Conservation (phyloP, 2,329 filamentous ascomycete species). For the Neonectria punicea region DNA sequence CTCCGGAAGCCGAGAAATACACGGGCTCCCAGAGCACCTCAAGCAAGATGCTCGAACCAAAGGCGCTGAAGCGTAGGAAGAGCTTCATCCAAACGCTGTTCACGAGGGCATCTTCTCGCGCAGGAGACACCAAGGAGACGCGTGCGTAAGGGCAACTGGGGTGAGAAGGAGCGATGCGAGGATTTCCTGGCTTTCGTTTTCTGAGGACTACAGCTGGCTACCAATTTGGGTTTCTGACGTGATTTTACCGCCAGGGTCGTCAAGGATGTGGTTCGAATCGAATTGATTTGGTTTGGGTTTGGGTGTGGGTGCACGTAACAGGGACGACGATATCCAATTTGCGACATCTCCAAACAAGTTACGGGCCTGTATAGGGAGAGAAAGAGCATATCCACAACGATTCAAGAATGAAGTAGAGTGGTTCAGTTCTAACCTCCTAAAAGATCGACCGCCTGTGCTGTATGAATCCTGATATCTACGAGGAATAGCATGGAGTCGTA, state of each 20-base stretch:
- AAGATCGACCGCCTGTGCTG: too few species aligned
- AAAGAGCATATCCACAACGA: too few species aligned
- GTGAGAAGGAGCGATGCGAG: neutral
- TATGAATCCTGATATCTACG: too few species aligned
- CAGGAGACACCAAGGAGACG: neutral
- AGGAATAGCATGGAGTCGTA: neutral
- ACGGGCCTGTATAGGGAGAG: too few species aligned
- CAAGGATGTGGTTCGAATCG: neutral
- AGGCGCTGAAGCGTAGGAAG: conserved; percentile 51
- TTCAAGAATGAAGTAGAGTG: too few species aligned
- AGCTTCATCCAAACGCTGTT: conserved; percentile 61
- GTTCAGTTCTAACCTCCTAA: too few species aligned
- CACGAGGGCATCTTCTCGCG: conserved; percentile 24
- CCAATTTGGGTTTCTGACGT: neutral
- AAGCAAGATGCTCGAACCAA: conserved; percentile 12
- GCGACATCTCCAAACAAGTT: too few species aligned
- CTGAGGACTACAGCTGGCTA: too few species aligned
- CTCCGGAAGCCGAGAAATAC: neutral
- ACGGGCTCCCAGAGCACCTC: neutral
- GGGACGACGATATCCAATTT: neutral
- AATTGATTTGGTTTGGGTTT: neutral
- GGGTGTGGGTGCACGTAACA: neutral
- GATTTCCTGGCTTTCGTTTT: neutral
- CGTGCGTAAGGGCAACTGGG: neutral
- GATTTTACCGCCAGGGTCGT: neutral